Evolutionary conservation across 2,329 filamentous ascomycete genomes (phyloP).

Genomic region (Lachnellula subtilissima): DNA sequence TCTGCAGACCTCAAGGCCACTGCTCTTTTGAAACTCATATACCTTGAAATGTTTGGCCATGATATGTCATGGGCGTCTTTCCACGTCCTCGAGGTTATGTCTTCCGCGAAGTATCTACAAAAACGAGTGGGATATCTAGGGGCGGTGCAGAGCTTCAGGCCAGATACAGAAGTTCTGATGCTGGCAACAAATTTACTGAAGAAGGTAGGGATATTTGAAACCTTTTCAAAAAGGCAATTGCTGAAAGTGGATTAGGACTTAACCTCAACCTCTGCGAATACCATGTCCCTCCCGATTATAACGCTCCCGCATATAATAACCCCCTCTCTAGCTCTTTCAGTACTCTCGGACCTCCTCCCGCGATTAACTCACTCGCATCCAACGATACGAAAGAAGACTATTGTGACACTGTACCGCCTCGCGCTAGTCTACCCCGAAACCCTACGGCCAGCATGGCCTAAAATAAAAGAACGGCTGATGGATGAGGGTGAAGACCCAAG

Average conservation of each 20-base stretch:
- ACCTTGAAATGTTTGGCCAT: constrained; percentile 97
- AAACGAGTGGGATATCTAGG: constrained; percentile 94
- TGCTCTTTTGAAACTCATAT: constrained; percentile 89
- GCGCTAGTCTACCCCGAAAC: constrained; percentile 97
- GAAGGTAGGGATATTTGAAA: constrained; percentile 53
- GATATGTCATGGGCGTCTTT: constrained; percentile 99
- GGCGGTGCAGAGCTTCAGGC: constrained; percentile 90
- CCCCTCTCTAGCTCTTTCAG: constrained; percentile 82
- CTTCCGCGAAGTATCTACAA: constrained; percentile 86
- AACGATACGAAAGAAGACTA: constrained; percentile 87
- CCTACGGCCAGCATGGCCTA: constrained; percentile 87
- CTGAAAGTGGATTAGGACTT: constrained; percentile 54
- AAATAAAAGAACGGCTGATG: constrained; percentile 90
- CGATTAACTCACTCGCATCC: constrained; percentile 82
- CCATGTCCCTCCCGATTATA: constrained; percentile 78
- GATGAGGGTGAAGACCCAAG: constrained; percentile 86
- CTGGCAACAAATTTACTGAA: constrained; percentile 93
- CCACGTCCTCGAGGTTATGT: constrained; percentile 98
- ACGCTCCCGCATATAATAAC: constrained; percentile 95
- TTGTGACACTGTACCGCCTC: constrained; percentile 88
- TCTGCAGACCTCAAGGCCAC: constrained; percentile 84
- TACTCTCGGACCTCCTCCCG: constrained; percentile 80
- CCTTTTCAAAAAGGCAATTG: not conserved
- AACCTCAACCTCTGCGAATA: constrained; percentile 64
- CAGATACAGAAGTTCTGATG: constrained; percentile 97